Evolutionary conservation across 2,329 filamentous ascomycete species (phyloP).

Genomic region (Didymella lethalis): DNA sequence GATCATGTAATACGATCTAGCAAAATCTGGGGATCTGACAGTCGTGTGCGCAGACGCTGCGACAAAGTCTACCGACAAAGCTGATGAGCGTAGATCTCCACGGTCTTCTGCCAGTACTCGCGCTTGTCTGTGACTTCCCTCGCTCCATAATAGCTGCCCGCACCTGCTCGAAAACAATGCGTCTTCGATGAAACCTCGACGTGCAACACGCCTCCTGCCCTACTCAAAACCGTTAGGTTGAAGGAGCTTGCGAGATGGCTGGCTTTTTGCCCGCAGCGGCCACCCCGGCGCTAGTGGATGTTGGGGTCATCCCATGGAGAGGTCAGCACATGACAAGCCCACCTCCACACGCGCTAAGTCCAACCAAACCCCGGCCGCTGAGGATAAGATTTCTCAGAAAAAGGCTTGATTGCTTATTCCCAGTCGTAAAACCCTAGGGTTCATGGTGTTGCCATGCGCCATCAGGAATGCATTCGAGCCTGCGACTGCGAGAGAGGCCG

Average conservation of each 20-base stretch:
- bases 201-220: slow-evolving; percentile 2
- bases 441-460: background rate
- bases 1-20: background rate
- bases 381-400: slow-evolving; percentile 7
- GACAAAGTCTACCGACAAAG: background rate
- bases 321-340: slow-evolving; percentile 6
- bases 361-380: slow-evolving; percentile 2
- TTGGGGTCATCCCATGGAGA: slow-evolving; percentile 1
- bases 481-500: background rate
- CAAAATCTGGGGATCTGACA: background rate
- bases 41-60: background rate
- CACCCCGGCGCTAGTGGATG: slow-evolving; percentile 5
- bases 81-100: background rate
- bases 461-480: background rate
- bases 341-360: slow-evolving; percentile 10
- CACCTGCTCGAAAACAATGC: background rate
- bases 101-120: too few species aligned
- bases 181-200: slow-evolving; percentile 7
- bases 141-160: background rate
- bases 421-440: background rate
- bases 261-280: background rate
- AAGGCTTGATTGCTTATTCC: background rate
- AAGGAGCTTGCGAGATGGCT: background rate
- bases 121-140: background rate
- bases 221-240: background rate